Evolutionary conservation across 495 filamentous ascomycete genomes (phyloP), one percentile per base, ranked within the genome.

Genomic region (Pyronema domesticum): DNA sequence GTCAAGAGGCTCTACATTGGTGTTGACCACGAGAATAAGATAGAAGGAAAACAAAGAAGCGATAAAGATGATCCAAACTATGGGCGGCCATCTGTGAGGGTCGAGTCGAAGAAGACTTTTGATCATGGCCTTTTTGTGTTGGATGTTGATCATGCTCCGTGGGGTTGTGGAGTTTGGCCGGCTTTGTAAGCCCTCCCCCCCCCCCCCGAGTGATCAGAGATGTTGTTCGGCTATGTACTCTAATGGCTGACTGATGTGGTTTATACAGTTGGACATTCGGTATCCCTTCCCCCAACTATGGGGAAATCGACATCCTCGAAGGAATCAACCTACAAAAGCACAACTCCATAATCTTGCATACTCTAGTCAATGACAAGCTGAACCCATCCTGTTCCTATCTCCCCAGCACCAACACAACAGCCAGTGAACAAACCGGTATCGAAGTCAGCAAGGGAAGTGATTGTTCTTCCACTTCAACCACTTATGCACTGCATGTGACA

Each of bases 231-330:
- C n/a, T n/a, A n/a, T n/a, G n/a, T n/a, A n/a, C n/a, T n/a, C n/a
- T n/a, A n/a, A n/a, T n/a, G n/a, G n/a, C n/a, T n/a, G n/a, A 40
- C 37, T 30, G 30, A 34, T 15, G 53, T 17, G 19, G 46, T 19
- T 51, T 51, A 0, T 46, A 7, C 44, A 65, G 64, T 59, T 94
- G 86, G 85, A 82, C 78, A 3, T 70, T 80, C 13, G 83, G 85
- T 17, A 72, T 74, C 6, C 17, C 17, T 7, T 95, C 88, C 88
- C 88, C 87, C 0, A 64, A 68, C 8, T 72, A 75, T 37, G 89
- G 89, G 18, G 89, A 95, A 68, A 88, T 94, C 57, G 88, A 94
- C 71, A 87, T 95, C 60, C 80, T 95, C 65, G 87, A 95, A 64
- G 84, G 84, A 40, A 82, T 93, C 57, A 86, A 91, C 68, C 61